Base-by-base conservation (phyloP, 148 eudicot genomes). In the Dysphania ambrosioides region DNA sequence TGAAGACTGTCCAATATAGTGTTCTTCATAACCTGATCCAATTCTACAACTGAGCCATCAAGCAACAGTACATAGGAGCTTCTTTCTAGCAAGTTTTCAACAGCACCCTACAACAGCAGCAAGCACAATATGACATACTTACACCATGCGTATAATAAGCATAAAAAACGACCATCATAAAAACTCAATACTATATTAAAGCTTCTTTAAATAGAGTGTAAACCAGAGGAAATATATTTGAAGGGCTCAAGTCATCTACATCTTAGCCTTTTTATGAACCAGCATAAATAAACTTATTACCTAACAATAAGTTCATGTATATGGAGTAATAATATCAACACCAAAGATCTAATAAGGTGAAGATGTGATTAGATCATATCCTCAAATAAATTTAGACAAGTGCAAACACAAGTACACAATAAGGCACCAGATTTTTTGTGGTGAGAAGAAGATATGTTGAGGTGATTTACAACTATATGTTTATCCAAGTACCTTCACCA, bases 21-120 rank as follows among this genome's bases (percentile, higher is more conserved):
- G 18, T 62, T 60, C 77, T 75, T 90, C 4, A 77, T 72, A 62
- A 36, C 74, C 34, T 84, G 81, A 71, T 93, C 90, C 80, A 93
- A 75, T 66, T 85, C 82, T 19, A 80, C 82, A 60, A 87, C 30
- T 72, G 96, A 90, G 56, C 96, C 98, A 83, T 93, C 90, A 42
- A 55, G 73, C 81, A 93, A 78, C 76, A 89, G 96, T 44, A 90
- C 79, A 82, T 41, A 83, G 66, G 98, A 86, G 78, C 96, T 88
- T 71, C 98, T 83, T 38, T 93, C 96, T 59, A 93, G 78, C 78
- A 93, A 40, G 74, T 88, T 89, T 73, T 93, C 98, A 38, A 93
- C 96, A 34, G 98, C 98, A 79, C 98, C 98, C 98, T 93, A 90
- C 64, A 72, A 75, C 44, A 80, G 66, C 15, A 47, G 18, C 55